Conservation (phyloP, 164 flowering plant species). For the Taxillus chinensis region DNA sequence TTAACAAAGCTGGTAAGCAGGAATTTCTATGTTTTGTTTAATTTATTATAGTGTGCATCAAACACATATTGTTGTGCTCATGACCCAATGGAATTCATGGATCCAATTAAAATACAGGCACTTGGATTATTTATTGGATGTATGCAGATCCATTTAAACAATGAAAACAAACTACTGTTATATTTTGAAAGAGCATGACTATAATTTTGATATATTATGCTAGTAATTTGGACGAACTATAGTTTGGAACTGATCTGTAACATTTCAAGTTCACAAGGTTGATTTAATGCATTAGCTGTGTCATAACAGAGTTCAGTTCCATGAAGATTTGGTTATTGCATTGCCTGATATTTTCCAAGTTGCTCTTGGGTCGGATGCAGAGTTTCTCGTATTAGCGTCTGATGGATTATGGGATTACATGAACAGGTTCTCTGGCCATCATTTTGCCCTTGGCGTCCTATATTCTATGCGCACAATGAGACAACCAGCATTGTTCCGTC, state of each 20-base stretch:
- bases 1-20: too few relatives aligned
- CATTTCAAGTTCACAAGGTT: not conserved
- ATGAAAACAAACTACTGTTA: not conserved
- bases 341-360: constrained; percentile 64
- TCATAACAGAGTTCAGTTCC: constrained; percentile 49
- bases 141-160: too few relatives aligned
- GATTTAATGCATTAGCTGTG: constrained; percentile 2
- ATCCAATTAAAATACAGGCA: too few relatives aligned
- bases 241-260: not conserved
- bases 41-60: too few relatives aligned
- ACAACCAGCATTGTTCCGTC: not conserved
- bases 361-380: constrained; percentile 66
- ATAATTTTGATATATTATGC: not conserved
- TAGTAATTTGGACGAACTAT: not conserved
- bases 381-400: constrained; percentile 75
- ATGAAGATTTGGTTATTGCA: constrained; percentile 65
- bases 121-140: too few relatives aligned
- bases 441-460: not conserved
- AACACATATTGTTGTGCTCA: too few relatives aligned
- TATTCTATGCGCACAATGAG: not conserved
- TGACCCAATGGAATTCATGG: too few relatives aligned
- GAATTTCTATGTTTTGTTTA: too few relatives aligned
- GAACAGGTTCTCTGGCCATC: constrained; percentile 40
- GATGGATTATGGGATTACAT: constrained; percentile 99
- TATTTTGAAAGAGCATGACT: not conserved